Base-by-base conservation (phyloP, 176 grass and related monocot species). In the Oryza glumipatula region DNA sequence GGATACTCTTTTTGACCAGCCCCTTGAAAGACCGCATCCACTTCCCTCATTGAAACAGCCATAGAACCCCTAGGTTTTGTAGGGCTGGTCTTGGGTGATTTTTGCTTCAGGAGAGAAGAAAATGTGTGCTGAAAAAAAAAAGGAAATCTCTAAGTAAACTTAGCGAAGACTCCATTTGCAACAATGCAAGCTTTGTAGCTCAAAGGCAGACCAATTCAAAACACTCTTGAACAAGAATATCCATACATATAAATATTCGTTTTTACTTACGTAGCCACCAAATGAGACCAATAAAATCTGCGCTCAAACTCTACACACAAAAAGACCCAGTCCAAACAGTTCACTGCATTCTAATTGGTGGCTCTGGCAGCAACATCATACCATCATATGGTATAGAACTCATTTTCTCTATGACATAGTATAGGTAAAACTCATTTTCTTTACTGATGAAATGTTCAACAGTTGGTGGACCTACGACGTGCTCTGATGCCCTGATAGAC, bases 1-100 rank as follows among this genome's bases (percentile, higher is more conserved):
- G 95, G 92, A 98, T 98, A 98, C 95, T 91, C 86, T 77, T 98
- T 98, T 88, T 93, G 95, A 47, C 92, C 95, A 16, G 87, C 86
- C n/a, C 92, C 89, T 78, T 94, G 92, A 86, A 98, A 98, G 67
- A 88, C 92, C 36, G 92, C 81, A 82, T 98, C 95, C 52, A 98
- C 79, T 69, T 98, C 95, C 79, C 88, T 90, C 92, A 94, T 91
- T 56, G 95, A 98, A 87, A 98, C 85, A 26, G 92, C 84, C 95
- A 98, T 98, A 79, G 80, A 60, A 68, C 65, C 80, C 88, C 82
- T 93, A 38, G 86, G 52, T 80, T 84, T 92, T 80, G 83, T 78
- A 6, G 86, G 79, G 89, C 78, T 89, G 80, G 49, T 80, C 85
- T 74, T 96, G 32, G 60, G 73, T 70, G 68, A 15, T 60, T 96